These are phyloP conservation scores for Fistulinella cinereoalba DNA, from an alignment of 1,284 basidiomycete genomes.

Conservation along the genomic window DNA sequence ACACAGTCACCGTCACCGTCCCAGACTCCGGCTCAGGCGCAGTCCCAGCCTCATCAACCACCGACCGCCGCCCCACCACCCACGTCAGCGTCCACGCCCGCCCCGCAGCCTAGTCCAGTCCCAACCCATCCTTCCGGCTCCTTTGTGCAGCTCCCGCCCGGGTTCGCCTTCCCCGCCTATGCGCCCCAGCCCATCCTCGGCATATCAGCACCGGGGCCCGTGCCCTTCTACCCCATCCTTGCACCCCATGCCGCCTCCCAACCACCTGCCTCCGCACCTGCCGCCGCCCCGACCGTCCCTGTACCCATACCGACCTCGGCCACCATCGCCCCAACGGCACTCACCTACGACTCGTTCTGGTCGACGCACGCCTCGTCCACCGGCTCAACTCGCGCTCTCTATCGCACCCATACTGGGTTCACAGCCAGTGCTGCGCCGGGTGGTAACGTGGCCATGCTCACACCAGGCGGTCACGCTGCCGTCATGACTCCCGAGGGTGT, in stretches of 20 bases:
- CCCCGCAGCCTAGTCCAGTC: conserved; percentile 1
- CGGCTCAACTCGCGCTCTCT: conserved; percentile 28
- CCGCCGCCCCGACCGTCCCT: neutral
- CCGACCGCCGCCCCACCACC: neutral
- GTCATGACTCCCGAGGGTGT: conserved; percentile 33
- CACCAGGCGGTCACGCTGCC: conserved; percentile 31
- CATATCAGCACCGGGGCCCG: neutral
- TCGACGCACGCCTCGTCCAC: conserved; percentile 44
- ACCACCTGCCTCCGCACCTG: neutral
- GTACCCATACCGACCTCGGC: conserved; percentile 3
- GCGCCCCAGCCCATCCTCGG: conserved; percentile 7
- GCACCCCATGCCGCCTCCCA: too few relatives aligned
- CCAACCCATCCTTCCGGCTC: neutral
- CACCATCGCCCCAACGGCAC: conserved; percentile 21
- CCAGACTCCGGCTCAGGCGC: conserved; percentile 12
- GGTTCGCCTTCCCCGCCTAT: conserved; percentile 2
- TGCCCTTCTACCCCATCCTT: conserved; percentile 1
- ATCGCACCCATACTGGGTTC: conserved; percentile 33
- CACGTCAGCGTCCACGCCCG: neutral
- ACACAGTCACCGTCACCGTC: neutral
- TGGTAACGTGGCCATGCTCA: conserved; percentile 33
- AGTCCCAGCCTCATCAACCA: conserved; percentile 5
- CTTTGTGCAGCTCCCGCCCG: conserved; percentile 7
- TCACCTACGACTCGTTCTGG: conserved; percentile 70
- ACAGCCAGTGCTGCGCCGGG: conserved; percentile 22